These are phyloP conservation scores for Psilocybe sp. DNA, from an alignment of 768 basidiomycete species.

Conservation along the genomic window DNA sequence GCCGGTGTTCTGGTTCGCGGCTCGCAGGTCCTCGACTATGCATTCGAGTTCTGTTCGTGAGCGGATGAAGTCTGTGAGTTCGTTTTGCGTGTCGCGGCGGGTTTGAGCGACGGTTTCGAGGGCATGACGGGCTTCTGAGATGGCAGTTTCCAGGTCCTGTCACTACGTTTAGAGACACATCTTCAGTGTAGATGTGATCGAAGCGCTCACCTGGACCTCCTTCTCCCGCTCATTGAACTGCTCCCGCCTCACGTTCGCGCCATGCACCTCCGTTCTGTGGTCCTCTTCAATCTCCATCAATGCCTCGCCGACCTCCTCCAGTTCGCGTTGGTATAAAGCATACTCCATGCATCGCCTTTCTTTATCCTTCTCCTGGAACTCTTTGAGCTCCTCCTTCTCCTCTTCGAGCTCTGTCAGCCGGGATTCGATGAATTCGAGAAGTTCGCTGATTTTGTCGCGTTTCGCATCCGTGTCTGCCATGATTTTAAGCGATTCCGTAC, in stretches of 20 bases:
- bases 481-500: slow-evolving; percentile 89
- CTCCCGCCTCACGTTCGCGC: slow-evolving; percentile 77
- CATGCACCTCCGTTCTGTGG: slow-evolving; percentile 76
- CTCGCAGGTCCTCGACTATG: slow-evolving; percentile 70
- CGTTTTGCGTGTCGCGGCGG: slow-evolving; percentile 73
- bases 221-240: slow-evolving; percentile 83
- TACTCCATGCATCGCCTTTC: slow-evolving; percentile 94
- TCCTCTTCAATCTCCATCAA: slow-evolving; percentile 87
- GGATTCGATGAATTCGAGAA: slow-evolving; percentile 88
- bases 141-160: slow-evolving; percentile 71
- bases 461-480: slow-evolving; percentile 97
- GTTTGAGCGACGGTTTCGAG: slow-evolving; percentile 69
- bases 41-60: slow-evolving; percentile 86
- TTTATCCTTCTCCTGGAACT: slow-evolving; percentile 95
- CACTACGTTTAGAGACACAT: not conserved
- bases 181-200: not conserved
- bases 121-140: slow-evolving; percentile 66
- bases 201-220: slow-evolving; percentile 66
- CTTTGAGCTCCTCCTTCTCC: slow-evolving; percentile 96
- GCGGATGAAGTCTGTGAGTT: slow-evolving; percentile 84
- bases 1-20: slow-evolving; percentile 61
- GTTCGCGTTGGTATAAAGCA: slow-evolving; percentile 86
- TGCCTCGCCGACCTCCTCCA: slow-evolving; percentile 84
- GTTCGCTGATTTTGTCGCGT: slow-evolving; percentile 84
- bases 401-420: slow-evolving; percentile 90